Percentiles rank a stretch among this genome's conserved stretches.
Conservation (phyloP, 2,329 filamentous ascomycete species). For the Apiospora koreana region DNA sequence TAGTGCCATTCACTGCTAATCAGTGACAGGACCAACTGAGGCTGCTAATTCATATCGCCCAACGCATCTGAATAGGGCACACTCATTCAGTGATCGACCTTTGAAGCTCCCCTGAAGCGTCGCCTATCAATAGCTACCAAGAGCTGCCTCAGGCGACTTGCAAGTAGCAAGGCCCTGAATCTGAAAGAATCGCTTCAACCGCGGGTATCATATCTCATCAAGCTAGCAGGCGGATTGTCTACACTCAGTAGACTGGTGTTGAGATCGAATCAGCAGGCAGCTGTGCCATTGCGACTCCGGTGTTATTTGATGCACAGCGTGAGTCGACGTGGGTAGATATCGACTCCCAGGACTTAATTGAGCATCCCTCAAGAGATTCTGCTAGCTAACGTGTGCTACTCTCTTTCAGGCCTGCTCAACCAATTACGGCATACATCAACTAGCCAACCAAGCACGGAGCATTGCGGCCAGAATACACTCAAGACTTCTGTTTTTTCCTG, state of each 20-base stretch:
- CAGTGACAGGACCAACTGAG: neutral
- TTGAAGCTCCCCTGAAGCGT: neutral
- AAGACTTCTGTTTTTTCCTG: slow-evolving; percentile 49
- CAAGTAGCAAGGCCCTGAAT: neutral
- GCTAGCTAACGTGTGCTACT: neutral
- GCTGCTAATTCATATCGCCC: neutral
- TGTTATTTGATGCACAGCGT: neutral
- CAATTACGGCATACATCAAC: neutral
- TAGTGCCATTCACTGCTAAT: neutral
- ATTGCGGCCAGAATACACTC: neutral
- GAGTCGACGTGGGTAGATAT: neutral
- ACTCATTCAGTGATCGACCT: neutral
- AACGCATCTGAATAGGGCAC: neutral
- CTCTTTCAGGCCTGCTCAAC: neutral
- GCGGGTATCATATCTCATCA: neutral
- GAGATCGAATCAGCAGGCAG: neutral
- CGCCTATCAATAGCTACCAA: neutral
- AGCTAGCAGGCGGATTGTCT: neutral
- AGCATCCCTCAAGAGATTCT: neutral
- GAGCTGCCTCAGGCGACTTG: neutral
- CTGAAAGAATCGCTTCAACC: neutral
- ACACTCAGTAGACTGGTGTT: neutral
- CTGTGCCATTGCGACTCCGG: neutral
- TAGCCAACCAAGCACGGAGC: neutral
- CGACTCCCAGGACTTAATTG: neutral